A percentile compares a stretch with the other conserved stretches of the same genome.
Conservation (phyloP, 768 basidiomycete species). For the Suillus discolor region DNA sequence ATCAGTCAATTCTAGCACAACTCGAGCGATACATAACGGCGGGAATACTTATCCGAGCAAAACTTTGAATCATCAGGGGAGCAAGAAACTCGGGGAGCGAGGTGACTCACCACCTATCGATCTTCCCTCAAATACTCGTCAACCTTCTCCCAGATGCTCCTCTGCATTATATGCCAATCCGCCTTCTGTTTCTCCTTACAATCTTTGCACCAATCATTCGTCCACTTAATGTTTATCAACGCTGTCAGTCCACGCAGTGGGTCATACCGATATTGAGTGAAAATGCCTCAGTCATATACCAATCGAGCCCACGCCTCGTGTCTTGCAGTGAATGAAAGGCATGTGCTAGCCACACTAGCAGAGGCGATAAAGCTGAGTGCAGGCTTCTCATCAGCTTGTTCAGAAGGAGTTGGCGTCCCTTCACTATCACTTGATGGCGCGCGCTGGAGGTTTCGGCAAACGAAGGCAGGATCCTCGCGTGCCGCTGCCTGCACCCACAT, state of each 20-base stretch:
- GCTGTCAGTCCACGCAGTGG: slow-evolving; percentile 38
- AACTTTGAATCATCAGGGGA: not conserved
- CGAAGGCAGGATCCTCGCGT: not conserved
- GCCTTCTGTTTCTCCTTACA: slow-evolving; percentile 31
- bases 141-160: not conserved
- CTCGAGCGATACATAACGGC: not conserved
- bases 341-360: slow-evolving; percentile 7
- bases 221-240: slow-evolving; percentile 29
- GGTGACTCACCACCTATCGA: not conserved
- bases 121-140: not conserved
- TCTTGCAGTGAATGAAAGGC: not conserved
- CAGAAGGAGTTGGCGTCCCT: not conserved
- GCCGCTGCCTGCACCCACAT: slow-evolving; percentile 2
- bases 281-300: slow-evolving; percentile 24
- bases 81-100: not conserved
- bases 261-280: slow-evolving; percentile 33
- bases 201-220: slow-evolving; percentile 32
- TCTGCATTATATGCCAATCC: not conserved
- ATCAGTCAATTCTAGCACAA: not conserved
- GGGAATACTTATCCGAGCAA: not conserved
- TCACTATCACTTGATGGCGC: not conserved
- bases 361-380: slow-evolving; percentile 17
- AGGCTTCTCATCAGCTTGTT: not conserved
- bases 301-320: slow-evolving; percentile 13
- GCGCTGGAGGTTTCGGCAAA: not conserved